A percentile compares a stretch with the other conserved stretches of the same genome.
Evolutionary conservation across 305 asterid species (phyloP).

Genomic region (Fraxinus latifolia): DNA sequence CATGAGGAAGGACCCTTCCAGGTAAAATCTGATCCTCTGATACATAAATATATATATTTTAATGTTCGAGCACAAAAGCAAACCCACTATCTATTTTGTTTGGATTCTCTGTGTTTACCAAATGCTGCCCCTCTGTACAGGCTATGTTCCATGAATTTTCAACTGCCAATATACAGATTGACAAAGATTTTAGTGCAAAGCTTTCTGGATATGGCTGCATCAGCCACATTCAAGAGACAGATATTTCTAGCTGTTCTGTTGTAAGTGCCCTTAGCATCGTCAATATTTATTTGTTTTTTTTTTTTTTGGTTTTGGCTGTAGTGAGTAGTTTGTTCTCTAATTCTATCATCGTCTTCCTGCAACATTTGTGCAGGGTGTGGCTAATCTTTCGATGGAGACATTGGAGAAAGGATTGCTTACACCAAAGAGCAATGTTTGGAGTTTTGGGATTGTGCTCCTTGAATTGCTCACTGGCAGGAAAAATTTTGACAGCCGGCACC

Average conservation of each 20-base stretch:
- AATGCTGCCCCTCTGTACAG: slow-evolving; percentile 35
- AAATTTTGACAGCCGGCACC: slow-evolving; percentile 68
- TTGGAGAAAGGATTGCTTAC: slow-evolving; percentile 82
- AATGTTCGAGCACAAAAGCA: not conserved
- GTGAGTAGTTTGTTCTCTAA: not conserved
- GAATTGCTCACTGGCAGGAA: slow-evolving; percentile 94
- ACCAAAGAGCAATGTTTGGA: slow-evolving; percentile 98
- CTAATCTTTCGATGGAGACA: slow-evolving; percentile 89
- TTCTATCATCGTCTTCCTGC: slow-evolving; percentile 3
- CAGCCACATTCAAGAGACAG: slow-evolving; percentile 78
- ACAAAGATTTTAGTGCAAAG: slow-evolving; percentile 94
- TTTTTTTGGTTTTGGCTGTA: not conserved
- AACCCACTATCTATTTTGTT: not conserved
- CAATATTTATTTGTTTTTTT: not conserved
- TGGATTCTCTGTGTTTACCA: not conserved
- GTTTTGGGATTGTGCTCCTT: slow-evolving; percentile 90
- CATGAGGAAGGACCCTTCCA: slow-evolving; percentile 99
- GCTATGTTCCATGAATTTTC: slow-evolving; percentile 98
- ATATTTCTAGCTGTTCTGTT: slow-evolving; percentile 63
- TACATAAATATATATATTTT: not conserved
- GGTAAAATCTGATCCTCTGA: slow-evolving; percentile 36
- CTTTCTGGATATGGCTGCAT: slow-evolving; percentile 98
- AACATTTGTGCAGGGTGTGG: slow-evolving; percentile 59
- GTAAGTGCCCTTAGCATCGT: slow-evolving; percentile 44
- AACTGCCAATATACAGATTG: slow-evolving; percentile 86